Conservation (phyloP, 768 basidiomycete genomes). For the Pilatotrama ljubarskyi region DNA sequence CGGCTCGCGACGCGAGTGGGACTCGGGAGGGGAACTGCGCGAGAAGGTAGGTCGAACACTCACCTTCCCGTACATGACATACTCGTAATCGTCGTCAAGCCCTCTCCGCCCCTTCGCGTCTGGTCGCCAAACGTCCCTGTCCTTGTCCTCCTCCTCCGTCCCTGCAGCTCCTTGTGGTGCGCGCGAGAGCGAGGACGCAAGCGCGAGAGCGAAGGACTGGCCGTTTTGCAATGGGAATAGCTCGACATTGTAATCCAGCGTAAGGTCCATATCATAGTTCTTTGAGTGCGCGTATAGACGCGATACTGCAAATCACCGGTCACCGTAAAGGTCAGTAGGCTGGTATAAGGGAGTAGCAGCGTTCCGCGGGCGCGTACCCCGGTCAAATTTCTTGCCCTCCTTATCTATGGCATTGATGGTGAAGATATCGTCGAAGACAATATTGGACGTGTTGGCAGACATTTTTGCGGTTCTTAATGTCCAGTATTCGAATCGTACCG, state of each 20-base stretch:
- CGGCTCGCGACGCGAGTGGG: background rate
- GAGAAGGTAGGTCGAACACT: constrained; percentile 19
- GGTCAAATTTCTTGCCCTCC: constrained; percentile 96
- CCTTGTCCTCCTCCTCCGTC: constrained; percentile 64
- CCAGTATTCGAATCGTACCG: background rate
- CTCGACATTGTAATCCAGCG: constrained; percentile 93
- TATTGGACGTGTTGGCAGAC: constrained; percentile 52
- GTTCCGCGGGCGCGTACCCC: constrained; percentile 59
- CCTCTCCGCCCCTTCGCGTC: constrained; percentile 80
- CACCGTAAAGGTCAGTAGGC: background rate
- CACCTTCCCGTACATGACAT: constrained; percentile 99
- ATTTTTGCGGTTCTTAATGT: constrained; percentile 10
- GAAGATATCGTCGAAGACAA: constrained; percentile 95
- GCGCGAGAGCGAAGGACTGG: constrained; percentile 80
- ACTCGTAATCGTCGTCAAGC: constrained; percentile 94
- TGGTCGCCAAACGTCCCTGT: constrained; percentile 80
- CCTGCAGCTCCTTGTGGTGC: constrained; percentile 53
- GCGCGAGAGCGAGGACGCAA: constrained; percentile 77
- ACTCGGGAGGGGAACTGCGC: background rate
- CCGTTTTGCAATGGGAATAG: constrained; percentile 71
- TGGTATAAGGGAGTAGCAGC: background rate
- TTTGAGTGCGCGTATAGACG: constrained; percentile 87
- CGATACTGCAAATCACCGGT: constrained; percentile 61
- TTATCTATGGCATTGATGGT: constrained; percentile 80
- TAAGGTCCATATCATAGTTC: constrained; percentile 90